Evolutionary conservation across 805 yeast species (phyloP).

Genomic region (Cyberlindnera bimundalis): DNA sequence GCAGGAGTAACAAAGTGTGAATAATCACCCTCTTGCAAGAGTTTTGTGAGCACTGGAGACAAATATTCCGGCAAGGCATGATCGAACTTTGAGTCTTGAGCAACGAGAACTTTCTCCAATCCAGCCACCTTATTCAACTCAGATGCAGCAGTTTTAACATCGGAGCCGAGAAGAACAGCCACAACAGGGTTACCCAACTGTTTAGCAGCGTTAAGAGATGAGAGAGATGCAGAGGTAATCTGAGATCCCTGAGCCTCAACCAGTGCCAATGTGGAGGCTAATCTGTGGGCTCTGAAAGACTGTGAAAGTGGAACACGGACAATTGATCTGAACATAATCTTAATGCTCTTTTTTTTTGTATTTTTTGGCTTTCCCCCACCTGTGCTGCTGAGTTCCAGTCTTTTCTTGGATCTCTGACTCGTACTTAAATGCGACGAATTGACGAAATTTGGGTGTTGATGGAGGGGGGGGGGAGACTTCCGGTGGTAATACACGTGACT

Average conservation of each 20-base stretch:
- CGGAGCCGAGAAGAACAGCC: slow-evolving; percentile 71
- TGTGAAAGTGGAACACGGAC: slow-evolving; percentile 2
- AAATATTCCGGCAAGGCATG: slow-evolving; percentile 77
- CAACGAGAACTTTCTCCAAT: slow-evolving; percentile 41
- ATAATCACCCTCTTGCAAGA: slow-evolving; percentile 37
- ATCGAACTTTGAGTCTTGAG: slow-evolving; percentile 56
- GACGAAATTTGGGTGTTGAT: too few relatives aligned
- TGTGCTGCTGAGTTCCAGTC: too few relatives aligned
- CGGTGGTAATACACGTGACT: too few relatives aligned
- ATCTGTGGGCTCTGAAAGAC: slow-evolving; percentile 32
- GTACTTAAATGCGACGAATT: too few relatives aligned
- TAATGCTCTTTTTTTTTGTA: too few relatives aligned
- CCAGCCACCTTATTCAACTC: slow-evolving; percentile 51
- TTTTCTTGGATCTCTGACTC: too few relatives aligned
- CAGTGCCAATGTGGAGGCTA: slow-evolving; percentile 71
- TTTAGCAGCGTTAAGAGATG: slow-evolving; percentile 74
- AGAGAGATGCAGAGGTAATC: slow-evolving; percentile 64
- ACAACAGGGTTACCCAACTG: slow-evolving; percentile 74
- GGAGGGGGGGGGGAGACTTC: too few relatives aligned
- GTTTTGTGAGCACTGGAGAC: slow-evolving; percentile 58
- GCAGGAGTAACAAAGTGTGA: slow-evolving; percentile 79
- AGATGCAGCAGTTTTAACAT: slow-evolving; percentile 48
- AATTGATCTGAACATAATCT: slow-evolving; percentile 20
- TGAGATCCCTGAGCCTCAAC: slow-evolving; percentile 56
- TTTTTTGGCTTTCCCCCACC: too few relatives aligned